Conservation (phyloP, 2,329 filamentous ascomycete genomes). For the Torrubiella hemipterigena region DNA sequence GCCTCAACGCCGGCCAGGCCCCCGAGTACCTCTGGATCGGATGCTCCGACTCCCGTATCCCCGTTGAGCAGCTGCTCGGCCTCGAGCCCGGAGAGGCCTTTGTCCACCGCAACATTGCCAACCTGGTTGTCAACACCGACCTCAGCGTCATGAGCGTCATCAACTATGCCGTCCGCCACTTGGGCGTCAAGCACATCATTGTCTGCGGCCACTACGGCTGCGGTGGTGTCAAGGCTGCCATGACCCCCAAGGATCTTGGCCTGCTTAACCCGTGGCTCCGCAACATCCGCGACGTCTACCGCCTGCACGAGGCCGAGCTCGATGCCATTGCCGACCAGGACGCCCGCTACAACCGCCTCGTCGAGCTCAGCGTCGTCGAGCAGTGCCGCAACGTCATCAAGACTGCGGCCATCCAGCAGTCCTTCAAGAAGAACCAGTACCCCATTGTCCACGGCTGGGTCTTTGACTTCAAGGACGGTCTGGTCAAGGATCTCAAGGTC, state of each 20-base stretch:
- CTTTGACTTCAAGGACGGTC: constrained; percentile 55
- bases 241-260: constrained; percentile 58
- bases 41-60: constrained; percentile 81
- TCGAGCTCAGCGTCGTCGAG: constrained; percentile 73
- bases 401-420: constrained; percentile 69
- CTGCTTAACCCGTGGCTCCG: constrained; percentile 63
- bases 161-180: constrained; percentile 72
- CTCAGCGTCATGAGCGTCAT: constrained; percentile 73
- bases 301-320: constrained; percentile 58
- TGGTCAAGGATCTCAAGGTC: constrained; percentile 53
- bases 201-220: constrained; percentile 73
- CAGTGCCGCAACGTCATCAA: constrained; percentile 70
- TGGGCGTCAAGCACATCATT: constrained; percentile 71
- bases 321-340: constrained; percentile 47
- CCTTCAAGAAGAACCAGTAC: constrained; percentile 48
- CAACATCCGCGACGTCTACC: constrained; percentile 64
- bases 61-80: constrained; percentile 78
- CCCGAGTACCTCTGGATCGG: constrained; percentile 80
- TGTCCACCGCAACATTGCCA: constrained; percentile 90
- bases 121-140: constrained; percentile 70
- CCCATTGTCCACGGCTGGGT: constrained; percentile 66
- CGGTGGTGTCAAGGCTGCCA: constrained; percentile 64
- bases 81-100: constrained; percentile 85
- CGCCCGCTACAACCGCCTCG: constrained; percentile 56
- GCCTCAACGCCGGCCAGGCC: constrained; percentile 50